Conservation (phyloP, 169 alveolate genomes). For the Plasmodium vinckei region DNA sequence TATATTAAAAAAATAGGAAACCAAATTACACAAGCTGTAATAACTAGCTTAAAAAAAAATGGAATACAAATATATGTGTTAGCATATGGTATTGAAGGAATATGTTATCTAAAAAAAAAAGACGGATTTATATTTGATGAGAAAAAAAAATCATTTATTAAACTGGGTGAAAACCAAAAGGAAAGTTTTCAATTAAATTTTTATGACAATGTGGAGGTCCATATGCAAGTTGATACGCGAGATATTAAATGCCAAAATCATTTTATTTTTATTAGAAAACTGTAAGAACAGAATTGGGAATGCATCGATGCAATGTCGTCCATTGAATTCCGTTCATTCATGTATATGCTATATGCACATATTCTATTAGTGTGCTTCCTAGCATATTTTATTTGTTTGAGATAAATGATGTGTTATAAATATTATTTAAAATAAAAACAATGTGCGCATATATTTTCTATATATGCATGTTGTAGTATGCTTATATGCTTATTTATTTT, state of each 20-base stretch:
- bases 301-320: too few relatives aligned
- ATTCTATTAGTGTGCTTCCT: too few relatives aligned
- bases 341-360: too few relatives aligned
- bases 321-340: too few relatives aligned
- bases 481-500: too few relatives aligned
- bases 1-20: slow-evolving; percentile 73
- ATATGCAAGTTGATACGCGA: slow-evolving; percentile 56
- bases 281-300: neutral
- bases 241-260: slow-evolving; percentile 73
- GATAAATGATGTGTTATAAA: too few relatives aligned
- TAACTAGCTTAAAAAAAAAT: slow-evolving; percentile 63
- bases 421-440: too few relatives aligned
- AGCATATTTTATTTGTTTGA: too few relatives aligned
- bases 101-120: slow-evolving; percentile 62
- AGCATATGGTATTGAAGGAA: slow-evolving; percentile 46
- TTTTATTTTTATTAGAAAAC: slow-evolving; percentile 47
- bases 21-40: slow-evolving; percentile 65
- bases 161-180: slow-evolving; percentile 20
- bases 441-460: too few relatives aligned
- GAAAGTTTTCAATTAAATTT: slow-evolving; percentile 41
- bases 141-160: slow-evolving; percentile 41
- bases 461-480: too few relatives aligned
- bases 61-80: slow-evolving; percentile 57
- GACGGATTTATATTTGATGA: slow-evolving; percentile 71
- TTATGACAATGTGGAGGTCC: slow-evolving; percentile 68